These are phyloP conservation scores for Pyrenopolyporus hunteri DNA, from an alignment of 495 filamentous ascomycete species.

Conservation along the genomic window DNA sequence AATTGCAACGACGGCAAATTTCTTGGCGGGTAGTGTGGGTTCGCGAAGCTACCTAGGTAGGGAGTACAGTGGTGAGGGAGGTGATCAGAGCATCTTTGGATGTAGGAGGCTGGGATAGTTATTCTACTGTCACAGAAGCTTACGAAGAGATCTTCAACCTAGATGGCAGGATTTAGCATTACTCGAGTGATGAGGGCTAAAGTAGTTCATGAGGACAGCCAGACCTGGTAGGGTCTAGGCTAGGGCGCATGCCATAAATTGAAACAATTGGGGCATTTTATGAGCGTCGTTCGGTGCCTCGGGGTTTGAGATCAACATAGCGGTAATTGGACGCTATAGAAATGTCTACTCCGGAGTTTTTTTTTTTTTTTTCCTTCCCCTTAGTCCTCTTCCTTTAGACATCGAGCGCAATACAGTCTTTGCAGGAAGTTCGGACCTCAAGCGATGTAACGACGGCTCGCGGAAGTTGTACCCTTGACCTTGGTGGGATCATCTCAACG, in stretches of 20 bases:
- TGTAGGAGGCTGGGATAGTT: slow-evolving; percentile 10
- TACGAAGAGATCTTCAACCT: slow-evolving; percentile 18
- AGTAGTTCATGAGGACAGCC: not conserved
- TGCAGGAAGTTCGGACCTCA: slow-evolving; percentile 12
- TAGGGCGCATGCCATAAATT: not conserved
- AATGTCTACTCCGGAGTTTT: not conserved
- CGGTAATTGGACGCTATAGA: not conserved
- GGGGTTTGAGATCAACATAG: not conserved
- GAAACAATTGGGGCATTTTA: too few relatives aligned
- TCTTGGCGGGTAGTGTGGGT: slow-evolving; percentile 21
- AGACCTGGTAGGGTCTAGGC: not conserved
- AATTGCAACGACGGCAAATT: slow-evolving; percentile 28
- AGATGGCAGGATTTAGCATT: slow-evolving; percentile 1
- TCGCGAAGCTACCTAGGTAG: slow-evolving; percentile 11
- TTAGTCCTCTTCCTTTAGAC: too few relatives aligned
- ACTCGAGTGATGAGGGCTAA: not conserved
- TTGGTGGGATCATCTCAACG: slow-evolving; percentile 35
- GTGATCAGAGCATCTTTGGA: slow-evolving; percentile 11
- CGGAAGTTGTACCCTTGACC: slow-evolving; percentile 39
- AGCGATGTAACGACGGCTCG: slow-evolving; percentile 40
- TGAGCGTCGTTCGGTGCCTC: not conserved
- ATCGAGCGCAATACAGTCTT: slow-evolving; percentile 18
- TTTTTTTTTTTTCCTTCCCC: too few relatives aligned
- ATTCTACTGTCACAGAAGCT: slow-evolving; percentile 10
- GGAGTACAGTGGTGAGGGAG: slow-evolving; percentile 2